These are phyloP conservation scores for Exophiala sp. DNA, from an alignment of 2,329 filamentous ascomycete species.

Conservation along the genomic window DNA sequence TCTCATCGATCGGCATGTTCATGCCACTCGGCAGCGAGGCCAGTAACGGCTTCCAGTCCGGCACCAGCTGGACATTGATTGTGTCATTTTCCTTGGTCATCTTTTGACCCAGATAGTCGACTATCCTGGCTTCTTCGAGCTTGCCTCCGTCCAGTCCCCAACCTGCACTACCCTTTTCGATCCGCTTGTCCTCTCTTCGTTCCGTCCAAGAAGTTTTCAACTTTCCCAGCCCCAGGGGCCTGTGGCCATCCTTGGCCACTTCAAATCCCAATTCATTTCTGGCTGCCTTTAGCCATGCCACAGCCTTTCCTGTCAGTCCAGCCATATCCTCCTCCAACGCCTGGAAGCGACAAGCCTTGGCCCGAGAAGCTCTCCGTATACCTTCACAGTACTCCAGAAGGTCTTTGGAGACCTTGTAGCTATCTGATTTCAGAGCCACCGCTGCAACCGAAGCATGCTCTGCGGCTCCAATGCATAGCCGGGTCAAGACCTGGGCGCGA, in stretches of 20 bases:
- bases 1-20: slow-evolving; percentile 60
- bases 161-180: slow-evolving; percentile 56
- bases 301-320: slow-evolving; percentile 73
- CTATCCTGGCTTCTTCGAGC: slow-evolving; percentile 74
- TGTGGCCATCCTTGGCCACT: slow-evolving; percentile 28
- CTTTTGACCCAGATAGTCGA: slow-evolving; percentile 80
- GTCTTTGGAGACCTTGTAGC: slow-evolving; percentile 56
- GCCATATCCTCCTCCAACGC: slow-evolving; percentile 81
- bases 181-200: slow-evolving; percentile 53
- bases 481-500: slow-evolving; percentile 77
- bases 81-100: slow-evolving; percentile 94
- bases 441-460: slow-evolving; percentile 76
- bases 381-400: slow-evolving; percentile 70
- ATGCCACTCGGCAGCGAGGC: slow-evolving; percentile 79
- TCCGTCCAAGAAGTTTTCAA: slow-evolving; percentile 28
- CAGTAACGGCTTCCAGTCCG: slow-evolving; percentile 63
- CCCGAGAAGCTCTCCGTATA: slow-evolving; percentile 66
- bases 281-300: slow-evolving; percentile 79
- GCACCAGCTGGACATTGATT: slow-evolving; percentile 75
- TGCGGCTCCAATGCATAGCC: slow-evolving; percentile 78
- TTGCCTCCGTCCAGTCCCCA: slow-evolving; percentile 83
- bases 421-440: slow-evolving; percentile 43
- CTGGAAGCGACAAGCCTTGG: slow-evolving; percentile 83
- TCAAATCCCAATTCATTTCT: slow-evolving; percentile 47
- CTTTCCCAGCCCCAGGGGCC: slow-evolving; percentile 25